Base-by-base conservation (phyloP, 495 filamentous ascomycete species). In the Lasiosphaeris hirsuta region DNA sequence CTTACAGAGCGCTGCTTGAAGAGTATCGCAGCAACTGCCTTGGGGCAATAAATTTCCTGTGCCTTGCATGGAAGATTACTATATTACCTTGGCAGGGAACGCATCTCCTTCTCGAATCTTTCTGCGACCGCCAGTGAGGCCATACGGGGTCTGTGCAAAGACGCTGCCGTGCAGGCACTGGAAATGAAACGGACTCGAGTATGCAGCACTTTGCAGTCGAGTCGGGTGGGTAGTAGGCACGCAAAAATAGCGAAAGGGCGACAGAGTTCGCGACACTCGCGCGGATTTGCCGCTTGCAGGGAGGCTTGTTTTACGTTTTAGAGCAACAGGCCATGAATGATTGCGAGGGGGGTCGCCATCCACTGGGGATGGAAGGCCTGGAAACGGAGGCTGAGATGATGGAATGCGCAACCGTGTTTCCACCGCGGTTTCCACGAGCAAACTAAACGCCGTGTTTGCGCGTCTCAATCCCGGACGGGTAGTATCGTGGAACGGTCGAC, bases 151-250 rank as follows among this genome's bases (percentile, higher is more conserved):
- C 60, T 55, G 60, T 54, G 60, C 60, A 37, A 60, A 18, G 42
- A 46, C 37, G n/a, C 45, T 36, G 54, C 44, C 37, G 44, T 30
- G 48, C 19, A 15, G 33, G 46, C 7, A 17, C 42, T 54, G 50
- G 57, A 59, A 59, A 59, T 59, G 57, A 59, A 40, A 59, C 40
- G 57, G 57, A 53, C 36, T 3, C 56, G 38, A 34, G 34, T 10
- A 51, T 58, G 56, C 56, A 51, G 38, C 37, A 35, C 41, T 45
- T 37, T 58, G 56, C 56, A 58, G n/a, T 23, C 19, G 10, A 35
- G 23, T 36, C 38, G 23, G 23, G 23, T 30, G 23, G 23, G 23
- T 30, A 5, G 23, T 30, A 5, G 33, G 33, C 40, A 36, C 19
- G 52, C 52, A 47, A 30, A 7, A 38, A 30, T n/a, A 39, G 19